Base-by-base conservation (phyloP, 2,329 filamentous ascomycete genomes). In the Aspergillus thermomutatus region DNA sequence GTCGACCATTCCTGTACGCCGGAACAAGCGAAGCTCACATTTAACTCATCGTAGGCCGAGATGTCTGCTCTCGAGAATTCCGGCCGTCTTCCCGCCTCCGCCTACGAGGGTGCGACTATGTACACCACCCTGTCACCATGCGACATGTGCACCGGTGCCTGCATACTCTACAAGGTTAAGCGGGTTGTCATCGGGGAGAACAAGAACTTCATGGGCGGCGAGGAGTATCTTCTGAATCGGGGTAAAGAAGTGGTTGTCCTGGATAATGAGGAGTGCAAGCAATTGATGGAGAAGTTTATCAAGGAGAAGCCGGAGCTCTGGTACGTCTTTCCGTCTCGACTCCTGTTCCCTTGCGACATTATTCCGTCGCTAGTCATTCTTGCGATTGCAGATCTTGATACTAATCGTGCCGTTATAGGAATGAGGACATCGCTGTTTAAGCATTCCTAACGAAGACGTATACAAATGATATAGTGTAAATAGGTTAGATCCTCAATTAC, bases 61-160 rank as follows among this genome's bases (percentile, higher is more conserved):
- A 92, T 88, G 21, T 86, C 88, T 19, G 85, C 87, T n/a, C 80
- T 92, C 41, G 86, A 89, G 69, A 87, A 88, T 72, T 87, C 88
- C 0, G 89, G 89, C 48, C 84, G 89, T 41, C 81, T 91, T 23
- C 85, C 87, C 31, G 88, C 87, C 17, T 83, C 83, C 1, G 82
- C 82, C 5, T 92, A 91, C 72, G 81, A 81, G 62, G 86, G 86
- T 28, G 83, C 87, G 37, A 92, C 88, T n/a, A 91, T 92, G 87
- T 92, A 90, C 75, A 92, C 89, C 2, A 91, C 89, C 0, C 78
- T 92, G 6, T 90, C 87, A 2, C 89, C 89, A 0, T 92, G 89
- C 71, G 87, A 90, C 68, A 92, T 92, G 89, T 92, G 87, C 73
- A 91, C 89, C 3, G 89, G 89, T 8, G 88, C 89, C 2, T 91